Conservation (phyloP, 2,329 filamentous ascomycete species). For the Pestalotiopsis sp. region DNA sequence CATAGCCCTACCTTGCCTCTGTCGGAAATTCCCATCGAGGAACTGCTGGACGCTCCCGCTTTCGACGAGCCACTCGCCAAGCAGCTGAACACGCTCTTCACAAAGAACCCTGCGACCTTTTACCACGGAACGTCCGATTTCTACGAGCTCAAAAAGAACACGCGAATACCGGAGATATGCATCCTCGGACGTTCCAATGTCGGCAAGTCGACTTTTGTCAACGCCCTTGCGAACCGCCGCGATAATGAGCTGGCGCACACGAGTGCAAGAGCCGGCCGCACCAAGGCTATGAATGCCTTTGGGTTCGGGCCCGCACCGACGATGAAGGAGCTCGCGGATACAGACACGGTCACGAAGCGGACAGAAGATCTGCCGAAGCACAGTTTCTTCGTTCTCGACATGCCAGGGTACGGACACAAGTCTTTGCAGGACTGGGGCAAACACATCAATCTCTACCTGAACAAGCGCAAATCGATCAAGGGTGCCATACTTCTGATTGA, state of each 20-base stretch:
- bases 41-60: conserved; percentile 31
- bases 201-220: conserved; percentile 87
- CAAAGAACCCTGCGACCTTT: conserved; percentile 26
- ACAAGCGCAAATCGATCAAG: conserved; percentile 45
- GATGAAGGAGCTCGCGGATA: conserved; percentile 26
- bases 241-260: conserved; percentile 48
- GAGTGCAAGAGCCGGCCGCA: conserved; percentile 54
- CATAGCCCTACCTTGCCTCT: conserved; percentile 25
- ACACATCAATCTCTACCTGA: conserved; percentile 54
- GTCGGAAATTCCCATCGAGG: conserved; percentile 29
- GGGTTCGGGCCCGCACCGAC: conserved; percentile 48
- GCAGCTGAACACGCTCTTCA: conserved; percentile 27
- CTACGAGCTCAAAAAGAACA: conserved; percentile 53
- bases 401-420: conserved; percentile 52
- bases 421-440: conserved; percentile 53
- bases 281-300: conserved; percentile 58
- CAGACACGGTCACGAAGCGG: conserved; percentile 23
- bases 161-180: conserved; percentile 64
- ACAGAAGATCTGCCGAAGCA: conserved; percentile 45
- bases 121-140: conserved; percentile 35
- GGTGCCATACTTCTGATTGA: conserved; percentile 58
- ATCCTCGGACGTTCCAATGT: conserved; percentile 87
- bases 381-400: conserved; percentile 53
- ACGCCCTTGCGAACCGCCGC: conserved; percentile 70
- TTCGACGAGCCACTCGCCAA: conserved; percentile 25